Conservation (phyloP, 2,329 filamentous ascomycete genomes). For the Trichoderma atrobrunneum region DNA sequence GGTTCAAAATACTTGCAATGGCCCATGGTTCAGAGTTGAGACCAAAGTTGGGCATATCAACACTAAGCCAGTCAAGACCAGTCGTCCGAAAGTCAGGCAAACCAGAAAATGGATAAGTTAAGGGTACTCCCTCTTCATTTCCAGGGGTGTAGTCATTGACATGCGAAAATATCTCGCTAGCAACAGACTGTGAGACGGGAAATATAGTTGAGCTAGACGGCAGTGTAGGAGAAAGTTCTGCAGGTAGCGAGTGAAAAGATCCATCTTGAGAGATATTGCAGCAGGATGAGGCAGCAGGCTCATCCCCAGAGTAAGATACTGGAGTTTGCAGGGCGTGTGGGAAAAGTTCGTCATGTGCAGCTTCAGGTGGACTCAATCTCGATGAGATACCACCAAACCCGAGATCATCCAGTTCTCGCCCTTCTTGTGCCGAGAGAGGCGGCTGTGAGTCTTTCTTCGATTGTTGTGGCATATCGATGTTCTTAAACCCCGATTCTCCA, state of each 20-base stretch:
- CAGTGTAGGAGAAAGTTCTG: neutral
- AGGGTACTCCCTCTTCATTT: neutral
- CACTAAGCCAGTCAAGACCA: neutral
- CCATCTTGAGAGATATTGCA: neutral
- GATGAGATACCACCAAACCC: neutral
- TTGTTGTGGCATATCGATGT: neutral
- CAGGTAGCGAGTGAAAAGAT: neutral
- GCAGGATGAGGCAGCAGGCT: neutral
- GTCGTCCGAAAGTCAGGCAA: neutral
- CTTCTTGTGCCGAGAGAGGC: neutral
- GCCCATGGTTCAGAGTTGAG: neutral
- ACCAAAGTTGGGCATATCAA: neutral
- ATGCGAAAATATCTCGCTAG: neutral
- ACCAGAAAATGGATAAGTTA: neutral
- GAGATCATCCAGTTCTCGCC: neutral
- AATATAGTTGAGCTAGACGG: neutral
- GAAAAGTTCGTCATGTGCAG: neutral
- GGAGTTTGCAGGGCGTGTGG: neutral
- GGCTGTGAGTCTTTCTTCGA: neutral
- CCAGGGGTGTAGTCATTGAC: neutral
- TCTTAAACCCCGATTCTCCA: neutral
- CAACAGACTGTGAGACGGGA: neutral
- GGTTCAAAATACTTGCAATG: neutral
- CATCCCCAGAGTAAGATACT: neutral
- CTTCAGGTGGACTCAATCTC: neutral